phyloP scores from a whole-genome alignment of 805 yeast species.

The Zygoascus biomembranicola region DNA sequence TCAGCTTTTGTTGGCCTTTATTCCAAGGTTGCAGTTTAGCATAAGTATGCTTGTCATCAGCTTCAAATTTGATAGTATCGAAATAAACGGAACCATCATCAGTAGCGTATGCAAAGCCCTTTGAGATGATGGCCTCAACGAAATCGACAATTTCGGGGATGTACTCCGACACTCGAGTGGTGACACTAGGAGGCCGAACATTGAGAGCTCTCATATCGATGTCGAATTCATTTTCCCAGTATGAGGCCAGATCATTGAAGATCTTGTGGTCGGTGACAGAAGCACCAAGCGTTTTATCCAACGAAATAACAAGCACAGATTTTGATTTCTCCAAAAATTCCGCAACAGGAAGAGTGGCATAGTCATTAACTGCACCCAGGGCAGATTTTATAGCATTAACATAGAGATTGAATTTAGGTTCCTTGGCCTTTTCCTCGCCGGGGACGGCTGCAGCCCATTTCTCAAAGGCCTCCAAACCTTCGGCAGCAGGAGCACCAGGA shows the following conservation, averaged over 20 bases:
- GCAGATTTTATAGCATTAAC: constrained; percentile 54
- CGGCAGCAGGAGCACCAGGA: constrained; percentile 4
- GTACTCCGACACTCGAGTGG: constrained; percentile 93
- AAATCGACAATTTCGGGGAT: constrained; percentile 84
- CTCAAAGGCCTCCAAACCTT: constrained; percentile 1
- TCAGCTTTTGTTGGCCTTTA: constrained; percentile 75
- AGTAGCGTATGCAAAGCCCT: constrained; percentile 80
- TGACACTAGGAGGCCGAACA: constrained; percentile 74
- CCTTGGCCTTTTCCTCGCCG: constrained; percentile 39
- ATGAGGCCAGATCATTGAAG: constrained; percentile 74
- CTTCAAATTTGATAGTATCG: constrained; percentile 78
- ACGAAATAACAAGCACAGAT: constrained; percentile 63
- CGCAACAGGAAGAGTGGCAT: constrained; percentile 15
- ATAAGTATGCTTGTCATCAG: constrained; percentile 62
- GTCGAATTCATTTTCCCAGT: constrained; percentile 82
- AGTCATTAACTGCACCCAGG: constrained; percentile 31
- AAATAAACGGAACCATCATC: constrained; percentile 93
- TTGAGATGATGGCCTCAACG: constrained; percentile 63
- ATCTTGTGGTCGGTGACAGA: constrained; percentile 77
- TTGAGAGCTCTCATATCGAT: constrained; percentile 79
- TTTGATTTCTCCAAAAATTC: constrained; percentile 46
- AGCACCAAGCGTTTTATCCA: constrained; percentile 68
- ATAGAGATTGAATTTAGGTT: constrained; percentile 88
- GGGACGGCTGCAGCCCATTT: constrained; percentile 25
- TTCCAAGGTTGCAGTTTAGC: constrained; percentile 99